Base-by-base conservation (phyloP, 2,329 filamentous ascomycete genomes). In the Mollisiaceae sp. region DNA sequence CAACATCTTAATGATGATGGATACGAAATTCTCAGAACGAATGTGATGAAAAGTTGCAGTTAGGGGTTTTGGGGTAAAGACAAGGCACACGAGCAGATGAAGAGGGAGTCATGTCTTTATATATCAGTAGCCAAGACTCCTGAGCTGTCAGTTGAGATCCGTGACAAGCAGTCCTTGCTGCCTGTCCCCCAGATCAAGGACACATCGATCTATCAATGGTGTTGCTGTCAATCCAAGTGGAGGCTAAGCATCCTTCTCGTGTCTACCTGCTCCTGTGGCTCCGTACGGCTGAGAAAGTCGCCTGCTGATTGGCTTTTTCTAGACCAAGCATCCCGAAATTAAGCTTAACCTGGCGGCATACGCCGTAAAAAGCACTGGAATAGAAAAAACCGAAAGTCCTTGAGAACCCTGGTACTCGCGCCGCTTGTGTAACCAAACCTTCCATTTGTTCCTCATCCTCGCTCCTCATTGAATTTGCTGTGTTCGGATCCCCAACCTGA, bases 1-100 rank as follows among this genome's bases (percentile, higher is more conserved):
- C 62, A 75, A 69, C 74, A 79, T 77, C 18, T 58, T 76, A 70
- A 72, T 45, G 38, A 39, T 24, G 36, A 39, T 55, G 43, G 14
- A 15, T 9, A n/a, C 15, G 39, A 50, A 11, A n/a, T 22, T 47
- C n/a, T 20, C 54, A 41, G 58, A 68, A 63, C 65, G 65, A 67
- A 35, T 64, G 65, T 69, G 39, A 20, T 24, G 38, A 60, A 54
- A 2, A 54, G 50, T 35, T 15, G 12, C 11, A 27, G 32, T 24
- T 54, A 24, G 12, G 56, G 38, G 35, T 20, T 50, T 52, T 4
- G 27, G 12, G 36, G 39, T 55, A 41, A 1, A 36, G 9, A 6
- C 38, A n/a, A 39, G 8, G 11, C 20, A 32, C 20, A 27, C 36
- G 8, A 45, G 2, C 2, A 56, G 14, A 38, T 24, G 18, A 24